These are phyloP conservation scores for Phaeodactylum tricornutum DNA, from an alignment of 108 stramenopile genomes.

Conservation along the genomic window DNA sequence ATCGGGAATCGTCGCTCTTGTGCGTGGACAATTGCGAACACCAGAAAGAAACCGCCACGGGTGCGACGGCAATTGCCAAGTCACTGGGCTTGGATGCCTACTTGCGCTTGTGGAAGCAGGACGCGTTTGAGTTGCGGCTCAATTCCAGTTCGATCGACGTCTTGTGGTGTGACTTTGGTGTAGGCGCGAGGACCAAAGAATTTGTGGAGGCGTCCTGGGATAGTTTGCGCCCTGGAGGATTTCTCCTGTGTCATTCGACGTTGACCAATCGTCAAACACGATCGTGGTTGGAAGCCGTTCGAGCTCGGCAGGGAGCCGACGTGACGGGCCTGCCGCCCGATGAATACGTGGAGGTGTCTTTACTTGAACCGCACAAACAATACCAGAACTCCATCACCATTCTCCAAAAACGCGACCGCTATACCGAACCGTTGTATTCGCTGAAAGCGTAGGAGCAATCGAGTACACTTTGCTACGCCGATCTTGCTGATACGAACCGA, in stretches of 20 bases:
- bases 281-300: constrained; percentile 51
- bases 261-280: constrained; percentile 69
- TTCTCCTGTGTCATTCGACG: constrained; percentile 66
- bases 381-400: constrained; percentile 69
- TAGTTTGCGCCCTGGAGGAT: constrained; percentile 62
- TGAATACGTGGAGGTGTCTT: constrained; percentile 51
- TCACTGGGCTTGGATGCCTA: constrained; percentile 54
- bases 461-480: too few relatives aligned
- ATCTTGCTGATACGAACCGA: too few relatives aligned
- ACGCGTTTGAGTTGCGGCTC: constrained; percentile 60
- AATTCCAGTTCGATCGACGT: constrained; percentile 47
- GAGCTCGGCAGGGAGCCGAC: constrained; percentile 15
- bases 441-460: too few relatives aligned
- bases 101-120: constrained; percentile 46
- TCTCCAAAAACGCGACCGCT: constrained; percentile 72
- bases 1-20: constrained; percentile 21
- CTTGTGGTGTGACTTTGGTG: constrained; percentile 86
- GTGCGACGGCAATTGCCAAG: constrained; percentile 46
- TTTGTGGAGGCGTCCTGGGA: constrained; percentile 46
- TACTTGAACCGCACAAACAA: constrained; percentile 70
- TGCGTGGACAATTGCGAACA: constrained; percentile 81
- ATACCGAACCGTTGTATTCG: too few relatives aligned
- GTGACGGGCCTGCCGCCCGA: constrained; percentile 51
- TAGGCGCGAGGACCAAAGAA: constrained; percentile 59
- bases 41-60: constrained; percentile 68